Evolutionary conservation across 176 grass and related monocot genomes (phyloP).

Genomic region (Olyra latifolia): DNA sequence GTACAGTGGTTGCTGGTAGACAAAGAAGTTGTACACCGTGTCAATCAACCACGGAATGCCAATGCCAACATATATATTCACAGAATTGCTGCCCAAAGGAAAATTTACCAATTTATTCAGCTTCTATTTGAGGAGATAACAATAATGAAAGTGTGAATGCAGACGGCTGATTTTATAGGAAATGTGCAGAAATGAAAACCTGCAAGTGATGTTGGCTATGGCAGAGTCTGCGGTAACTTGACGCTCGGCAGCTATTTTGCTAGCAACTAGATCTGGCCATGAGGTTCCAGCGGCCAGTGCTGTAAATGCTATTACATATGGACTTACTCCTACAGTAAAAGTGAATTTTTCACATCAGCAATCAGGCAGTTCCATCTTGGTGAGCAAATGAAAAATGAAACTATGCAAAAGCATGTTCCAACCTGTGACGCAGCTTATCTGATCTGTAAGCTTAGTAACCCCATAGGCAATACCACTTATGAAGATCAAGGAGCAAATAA

Average conservation of each 20-base stretch:
- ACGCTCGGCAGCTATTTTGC: slow-evolving; percentile 96
- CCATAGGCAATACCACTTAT: slow-evolving; percentile 90
- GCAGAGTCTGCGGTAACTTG: slow-evolving; percentile 93
- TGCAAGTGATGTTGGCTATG: slow-evolving; percentile 97
- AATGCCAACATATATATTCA: slow-evolving; percentile 93
- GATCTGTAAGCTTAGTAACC: slow-evolving; percentile 88
- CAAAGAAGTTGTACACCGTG: slow-evolving; percentile 81
- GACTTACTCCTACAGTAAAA: slow-evolving; percentile 65
- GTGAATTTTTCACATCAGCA: slow-evolving; percentile 22
- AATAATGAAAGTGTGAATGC: neutral
- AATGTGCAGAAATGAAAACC: slow-evolving; percentile 37
- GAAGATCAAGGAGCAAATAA: slow-evolving; percentile 64
- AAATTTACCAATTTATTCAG: neutral
- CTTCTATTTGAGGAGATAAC: neutral
- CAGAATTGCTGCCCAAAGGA: slow-evolving; percentile 62
- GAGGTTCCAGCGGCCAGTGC: slow-evolving; percentile 85
- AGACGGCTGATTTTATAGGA: neutral
- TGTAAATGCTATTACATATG: slow-evolving; percentile 95
- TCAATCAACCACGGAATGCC: slow-evolving; percentile 78
- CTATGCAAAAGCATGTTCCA: slow-evolving; percentile 22
- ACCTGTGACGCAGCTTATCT: slow-evolving; percentile 95
- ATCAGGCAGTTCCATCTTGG: neutral
- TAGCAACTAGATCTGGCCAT: slow-evolving; percentile 93
- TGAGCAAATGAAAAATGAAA: slow-evolving; percentile 14
- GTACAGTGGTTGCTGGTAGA: slow-evolving; percentile 67